Base-by-base conservation (phyloP, 148 eudicot genomes). In the Hydrangea macrophylla region DNA sequence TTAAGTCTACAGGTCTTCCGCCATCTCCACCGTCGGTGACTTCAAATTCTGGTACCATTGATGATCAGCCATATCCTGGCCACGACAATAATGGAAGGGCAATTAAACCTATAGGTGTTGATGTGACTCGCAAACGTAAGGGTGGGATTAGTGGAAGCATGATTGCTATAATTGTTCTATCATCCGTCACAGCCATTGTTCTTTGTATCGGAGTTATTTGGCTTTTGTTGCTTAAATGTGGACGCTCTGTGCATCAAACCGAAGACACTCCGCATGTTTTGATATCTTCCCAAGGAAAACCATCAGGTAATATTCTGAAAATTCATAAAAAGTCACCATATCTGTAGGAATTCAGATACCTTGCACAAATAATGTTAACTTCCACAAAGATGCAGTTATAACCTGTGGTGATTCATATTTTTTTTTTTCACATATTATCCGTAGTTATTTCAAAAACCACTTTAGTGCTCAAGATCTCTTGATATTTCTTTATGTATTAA, bases 21-120 rank as follows among this genome's bases (percentile, higher is more conserved):
- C 86, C 96, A 39, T 89, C 97, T 76, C 95, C 97, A 22, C 99
- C 99, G 62, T 81, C 90, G 39, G 53, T 74, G 67, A 66, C 81
- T 57, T 77, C 87, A 55, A 71, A 58, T 28, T 72, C 78, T 62
- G 78, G 78, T 66, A 75, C 73, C 17, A 75, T 80, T 55, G 78
- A 83, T 35, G 70, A 64, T 66, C 84, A 76, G 57, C 82, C 84
- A 20, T 72, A 72, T 78, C 89, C 86, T 30, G 79, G 73, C 31
- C 75, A 79, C 33, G 80, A 25, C 12, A 73, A 79, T 63, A 76
- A 71, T 33, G 88, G 79, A 39, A 80, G 70, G 37, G 74, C 79
- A 55, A 53, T 80, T 33, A 89, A 89, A 69, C 99, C 97, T 33
- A 64, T 91, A 54, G 96, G 92, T 15, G 96, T 92, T 44, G 84